phyloP scores from a whole-genome alignment of 1,284 basidiomycete genomes.

The Cutaneotrichosporon mucoides region DNA sequence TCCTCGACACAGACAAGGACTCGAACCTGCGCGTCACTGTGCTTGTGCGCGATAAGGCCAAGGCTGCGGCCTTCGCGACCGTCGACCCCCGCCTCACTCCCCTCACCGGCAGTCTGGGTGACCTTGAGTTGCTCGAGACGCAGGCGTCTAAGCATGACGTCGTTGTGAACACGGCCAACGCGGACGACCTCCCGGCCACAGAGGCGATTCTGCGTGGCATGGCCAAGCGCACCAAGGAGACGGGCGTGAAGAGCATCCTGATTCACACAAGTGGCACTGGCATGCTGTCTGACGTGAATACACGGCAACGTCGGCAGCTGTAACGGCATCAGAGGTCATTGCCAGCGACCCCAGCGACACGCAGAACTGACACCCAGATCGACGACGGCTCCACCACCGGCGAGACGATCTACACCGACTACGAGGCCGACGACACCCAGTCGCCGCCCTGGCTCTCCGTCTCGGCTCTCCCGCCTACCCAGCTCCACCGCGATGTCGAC shows the following conservation, averaged over 20 bases:
- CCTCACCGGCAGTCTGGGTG: conserved; percentile 28
- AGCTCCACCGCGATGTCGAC: conserved; percentile 39
- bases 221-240: conserved; percentile 37
- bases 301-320: no score
- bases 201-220: conserved; percentile 44
- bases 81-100: conserved; percentile 5
- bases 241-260: conserved; percentile 36
- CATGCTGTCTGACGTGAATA: conserved; percentile 33
- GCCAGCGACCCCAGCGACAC: no score
- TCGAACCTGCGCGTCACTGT: conserved; percentile 8
- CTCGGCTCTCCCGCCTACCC: conserved; percentile 27
- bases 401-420: conserved; percentile 40
- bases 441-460: conserved; percentile 41
- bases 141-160: conserved; percentile 40
- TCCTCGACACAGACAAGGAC: conserved; percentile 2
- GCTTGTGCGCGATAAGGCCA: conserved; percentile 3
- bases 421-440: conserved; percentile 23
- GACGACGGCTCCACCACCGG: conserved; percentile 9
- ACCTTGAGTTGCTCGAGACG: conserved; percentile 32
- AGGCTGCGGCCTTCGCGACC: conserved; percentile 5
- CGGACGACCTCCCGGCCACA: conserved; percentile 39
- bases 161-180: conserved; percentile 43
- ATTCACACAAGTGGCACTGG: conserved; percentile 50
- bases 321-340: no score
- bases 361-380: no score